A percentile compares a stretch with the other conserved stretches of the same genome.
These are phyloP conservation scores for Fusarium sarcochroum DNA, from an alignment of 2,329 filamentous ascomycete genomes.

Conservation along the genomic window DNA sequence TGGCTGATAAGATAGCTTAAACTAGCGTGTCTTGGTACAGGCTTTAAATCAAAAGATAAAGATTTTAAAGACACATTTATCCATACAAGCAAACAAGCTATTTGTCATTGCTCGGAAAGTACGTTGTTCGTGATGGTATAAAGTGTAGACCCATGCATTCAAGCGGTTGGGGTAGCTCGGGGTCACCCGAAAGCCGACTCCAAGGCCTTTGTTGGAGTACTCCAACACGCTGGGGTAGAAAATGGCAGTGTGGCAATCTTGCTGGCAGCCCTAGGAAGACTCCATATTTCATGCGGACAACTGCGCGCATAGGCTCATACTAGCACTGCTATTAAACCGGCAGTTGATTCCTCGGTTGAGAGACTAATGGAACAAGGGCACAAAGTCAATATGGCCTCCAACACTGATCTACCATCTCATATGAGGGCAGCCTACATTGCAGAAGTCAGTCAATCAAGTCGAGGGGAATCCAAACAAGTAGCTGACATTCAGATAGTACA, in stretches of 20 bases:
- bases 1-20: background rate
- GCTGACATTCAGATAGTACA: conserved; percentile 1
- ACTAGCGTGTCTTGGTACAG: background rate
- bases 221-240: background rate
- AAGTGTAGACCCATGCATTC: background rate
- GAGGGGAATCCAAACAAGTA: background rate
- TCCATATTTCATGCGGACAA: too few relatives aligned
- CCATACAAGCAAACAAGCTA: background rate
- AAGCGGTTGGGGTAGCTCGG: conserved; percentile 6
- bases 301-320: too few relatives aligned
- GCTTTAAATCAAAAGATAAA: background rate
- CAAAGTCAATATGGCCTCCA: background rate
- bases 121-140: background rate
- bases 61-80: background rate
- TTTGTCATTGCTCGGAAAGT: background rate
- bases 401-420: background rate
- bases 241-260: background rate
- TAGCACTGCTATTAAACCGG: too few relatives aligned
- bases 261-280: background rate
- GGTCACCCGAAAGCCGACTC: background rate
- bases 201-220: conserved; percentile 21
- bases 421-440: conserved; percentile 20
- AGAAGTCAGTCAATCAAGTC: background rate
- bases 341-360: too few relatives aligned
- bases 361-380: background rate